Conservation (phyloP, 352 stramenopile genomes). For the Globisporangium splendens region DNA sequence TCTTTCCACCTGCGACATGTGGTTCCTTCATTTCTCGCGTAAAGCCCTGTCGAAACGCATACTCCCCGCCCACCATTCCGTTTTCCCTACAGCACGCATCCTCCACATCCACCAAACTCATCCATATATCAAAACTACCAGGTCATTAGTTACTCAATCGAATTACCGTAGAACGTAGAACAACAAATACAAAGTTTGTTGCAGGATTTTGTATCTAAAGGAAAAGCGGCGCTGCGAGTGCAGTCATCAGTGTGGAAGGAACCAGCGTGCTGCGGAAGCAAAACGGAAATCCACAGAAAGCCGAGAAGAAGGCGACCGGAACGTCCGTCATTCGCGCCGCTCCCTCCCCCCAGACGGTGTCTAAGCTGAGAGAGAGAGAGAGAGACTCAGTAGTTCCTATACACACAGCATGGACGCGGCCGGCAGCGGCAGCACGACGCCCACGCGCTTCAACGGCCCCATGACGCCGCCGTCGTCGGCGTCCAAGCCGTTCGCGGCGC, state of each 20-base stretch:
- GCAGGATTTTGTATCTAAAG: background rate
- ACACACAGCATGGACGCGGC: too few relatives aligned
- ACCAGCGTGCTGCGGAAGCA: background rate
- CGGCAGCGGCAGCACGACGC: slow-evolving; percentile 7
- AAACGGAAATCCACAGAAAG: background rate
- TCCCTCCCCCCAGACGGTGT: too few relatives aligned
- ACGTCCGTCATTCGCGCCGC: background rate
- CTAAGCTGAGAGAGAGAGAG: too few relatives aligned
- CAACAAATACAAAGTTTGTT: too few relatives aligned
- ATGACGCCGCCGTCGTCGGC: slow-evolving; percentile 10
- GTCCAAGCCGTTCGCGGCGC: slow-evolving; percentile 1
- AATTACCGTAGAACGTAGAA: too few relatives aligned
- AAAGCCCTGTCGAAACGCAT: background rate
- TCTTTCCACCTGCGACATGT: background rate
- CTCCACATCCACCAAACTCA: background rate
- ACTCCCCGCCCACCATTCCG: background rate
- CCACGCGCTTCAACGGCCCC: slow-evolving; percentile 10
- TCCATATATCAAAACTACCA: background rate
- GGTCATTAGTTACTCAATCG: too few relatives aligned
- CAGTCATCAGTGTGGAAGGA: background rate
- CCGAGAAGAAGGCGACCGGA: background rate
- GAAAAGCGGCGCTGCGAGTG: too few relatives aligned
- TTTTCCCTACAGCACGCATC: background rate
- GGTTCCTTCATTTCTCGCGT: slow-evolving; percentile 1
- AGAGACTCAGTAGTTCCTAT: too few relatives aligned